Evolutionary conservation across 176 grass and related monocot genomes (phyloP).

Genomic region (Rhipidocladum racemiflorum): DNA sequence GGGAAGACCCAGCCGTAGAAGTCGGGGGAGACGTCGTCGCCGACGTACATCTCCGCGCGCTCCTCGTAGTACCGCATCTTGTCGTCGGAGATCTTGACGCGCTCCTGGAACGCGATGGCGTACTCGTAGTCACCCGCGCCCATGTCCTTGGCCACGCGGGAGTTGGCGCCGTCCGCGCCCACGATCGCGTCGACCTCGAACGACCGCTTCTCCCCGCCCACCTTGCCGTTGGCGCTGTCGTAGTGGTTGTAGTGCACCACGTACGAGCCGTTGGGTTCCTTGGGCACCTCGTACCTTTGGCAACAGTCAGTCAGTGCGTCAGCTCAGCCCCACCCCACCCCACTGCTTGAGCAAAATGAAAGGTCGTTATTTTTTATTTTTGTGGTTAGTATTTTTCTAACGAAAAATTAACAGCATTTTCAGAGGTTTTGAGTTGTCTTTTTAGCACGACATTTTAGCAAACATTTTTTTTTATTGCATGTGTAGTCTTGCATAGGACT

Average conservation of each 20-base stretch:
- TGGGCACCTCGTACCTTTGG: conserved; percentile 49
- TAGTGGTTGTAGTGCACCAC: conserved; percentile 82
- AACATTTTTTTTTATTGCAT: not conserved
- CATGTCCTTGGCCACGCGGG: conserved; percentile 89
- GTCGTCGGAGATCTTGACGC: conserved; percentile 77
- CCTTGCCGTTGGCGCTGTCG: conserved; percentile 52
- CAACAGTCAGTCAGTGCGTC: not conserved
- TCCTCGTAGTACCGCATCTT: conserved; percentile 99
- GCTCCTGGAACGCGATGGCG: conserved; percentile 97
- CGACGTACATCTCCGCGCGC: conserved; percentile 97
- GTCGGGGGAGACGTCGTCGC: conserved; percentile 94
- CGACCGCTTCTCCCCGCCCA: conserved; percentile 54
- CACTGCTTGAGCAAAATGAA: not conserved
- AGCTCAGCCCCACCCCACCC: not conserved
- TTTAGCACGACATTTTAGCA: not conserved
- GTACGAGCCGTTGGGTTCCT: conserved; percentile 61
- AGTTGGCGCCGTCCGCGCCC: conserved; percentile 97
- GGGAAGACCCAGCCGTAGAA: conserved; percentile 99
- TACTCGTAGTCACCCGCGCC: conserved; percentile 96
- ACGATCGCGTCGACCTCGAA: conserved; percentile 88
- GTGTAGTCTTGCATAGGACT: not conserved
- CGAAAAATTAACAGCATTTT: not conserved
- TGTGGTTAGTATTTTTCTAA: not conserved
- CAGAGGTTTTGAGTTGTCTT: not conserved
- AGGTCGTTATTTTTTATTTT: not conserved